Base-by-base conservation (phyloP, 192 early-diverging fungal species). In the Gorgonomyces haynaldii region DNA sequence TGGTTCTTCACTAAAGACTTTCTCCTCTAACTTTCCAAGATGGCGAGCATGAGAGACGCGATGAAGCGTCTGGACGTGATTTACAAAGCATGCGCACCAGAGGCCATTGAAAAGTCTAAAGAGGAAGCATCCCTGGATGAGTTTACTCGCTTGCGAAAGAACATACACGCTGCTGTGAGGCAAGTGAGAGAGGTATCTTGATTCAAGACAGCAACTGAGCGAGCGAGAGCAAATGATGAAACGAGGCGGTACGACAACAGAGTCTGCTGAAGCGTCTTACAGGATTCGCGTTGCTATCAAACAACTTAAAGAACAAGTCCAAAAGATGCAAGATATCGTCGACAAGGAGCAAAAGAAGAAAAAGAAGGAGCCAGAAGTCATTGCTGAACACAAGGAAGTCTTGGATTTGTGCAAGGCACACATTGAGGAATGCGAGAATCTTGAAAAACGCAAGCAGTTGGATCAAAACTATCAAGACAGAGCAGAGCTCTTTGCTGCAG, bases 261-360 rank as follows among this genome's bases (percentile, higher is more conserved):
- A 80, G 45, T 66, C 65, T 6, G 78, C 78, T 0, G 75, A 80
- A 54, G 59, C 71, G 21, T 69, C 65, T 4, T 80, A 79, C 52
- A 56, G 65, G n/a, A 72, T 80, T 32, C 56, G 78, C 10, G 56
- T 71, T 27, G 56, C 54, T 40, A 67, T 80, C 19, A 56, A 64
- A 51, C 47, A 30, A 0, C 16, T 79, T n/a, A 68, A 72, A 45
- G 74, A 78, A 45, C 31, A 53, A 4, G 27, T 52, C 8, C 28
- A 46, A 29, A 23, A 57, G 24, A 51, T 80, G 64, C 31, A 29
- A 5, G 69, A 71, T 13, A 64, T 76, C 22, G 60, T 61, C 5
- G 61, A 48, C 26, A 80, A 80, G 48, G 67, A 74, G 40, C 62
- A 60, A 42, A 61, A 67, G 42, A 32, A 57, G 45, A 37, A 72